Base-by-base conservation (phyloP, 2,329 filamentous ascomycete species). In the Xylaria sp. region DNA sequence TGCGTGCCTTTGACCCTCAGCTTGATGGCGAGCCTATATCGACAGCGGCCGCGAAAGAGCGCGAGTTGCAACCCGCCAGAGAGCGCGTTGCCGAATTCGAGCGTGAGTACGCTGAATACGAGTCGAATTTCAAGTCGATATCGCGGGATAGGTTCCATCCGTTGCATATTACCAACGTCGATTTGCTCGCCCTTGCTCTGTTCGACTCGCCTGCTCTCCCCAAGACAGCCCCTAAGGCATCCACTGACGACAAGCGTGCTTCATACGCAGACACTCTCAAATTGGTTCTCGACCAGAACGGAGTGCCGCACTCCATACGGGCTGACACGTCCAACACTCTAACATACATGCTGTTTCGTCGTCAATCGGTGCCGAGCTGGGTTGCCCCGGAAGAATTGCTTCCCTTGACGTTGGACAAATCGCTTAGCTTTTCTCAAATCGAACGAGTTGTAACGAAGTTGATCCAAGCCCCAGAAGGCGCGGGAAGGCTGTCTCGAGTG, bases 141-240 rank as follows among this genome's bases (percentile, higher is more conserved):
- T 53, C 29, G 10, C 10, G 42, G 29, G 35, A 71, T n/a, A 67
- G 58, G 37, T 70, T 72, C 51, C 75, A 74, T 64, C 70, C 78
- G 25, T 84, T 81, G 82, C 79, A 79, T 42, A 78, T 85, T 44
- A 78, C 75, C n/a, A 77, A 81, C 55, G 74, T 81, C 55, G 85
- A 87, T 71, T 69, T 86, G 25, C 74, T 86, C 61, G 81, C 80
- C 10, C 77, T 76, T 18, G 80, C 82, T 16, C 75, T 86, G 9
- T 47, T 70, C 12, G 37, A 16, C 10, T 6, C 59, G 2, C 23
- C 32, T 27, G 71, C 65, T 40, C 29, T 66, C 4, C 16, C 5
- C 6, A 51, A 40, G 4, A 35, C 32, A 9, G 37, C 18, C 23
- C 5, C 25, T 10, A 12, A 32, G 16, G 57, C 48, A 21, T 29